A percentile compares a stretch with the other conserved stretches of the same genome.
Conservation (phyloP, 148 eudicot genomes). For the Amaranthus palmeri region DNA sequence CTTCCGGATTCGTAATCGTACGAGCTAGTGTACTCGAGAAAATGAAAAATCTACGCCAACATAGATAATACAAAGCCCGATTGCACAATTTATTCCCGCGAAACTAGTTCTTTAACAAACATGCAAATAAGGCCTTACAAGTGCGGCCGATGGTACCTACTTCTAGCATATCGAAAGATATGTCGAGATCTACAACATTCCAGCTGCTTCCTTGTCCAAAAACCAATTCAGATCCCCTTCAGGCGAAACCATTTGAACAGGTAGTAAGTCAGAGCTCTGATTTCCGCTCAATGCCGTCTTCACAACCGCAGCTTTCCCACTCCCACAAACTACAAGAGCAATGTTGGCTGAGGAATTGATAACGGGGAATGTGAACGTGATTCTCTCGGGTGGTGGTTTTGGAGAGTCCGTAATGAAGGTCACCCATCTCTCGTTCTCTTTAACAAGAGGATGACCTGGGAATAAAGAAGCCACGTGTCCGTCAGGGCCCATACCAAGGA, state of each 20-base stretch:
- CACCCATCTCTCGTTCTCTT: conserved; percentile 57
- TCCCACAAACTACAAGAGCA: conserved; percentile 59
- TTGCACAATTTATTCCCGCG: conserved; percentile 2
- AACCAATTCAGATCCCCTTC: conserved; percentile 61
- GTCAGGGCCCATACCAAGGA: conserved; percentile 78
- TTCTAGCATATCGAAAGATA: conserved; percentile 1
- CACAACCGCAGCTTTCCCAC: conserved; percentile 41
- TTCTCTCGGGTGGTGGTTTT: conserved; percentile 66
- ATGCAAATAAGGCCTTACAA: neutral
- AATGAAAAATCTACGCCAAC: neutral
- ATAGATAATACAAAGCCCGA: neutral
- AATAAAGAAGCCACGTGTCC: conserved; percentile 78
- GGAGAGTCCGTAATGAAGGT: conserved; percentile 61
- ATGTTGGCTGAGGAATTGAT: conserved; percentile 59
- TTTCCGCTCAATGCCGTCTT: conserved; percentile 29
- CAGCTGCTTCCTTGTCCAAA: conserved; percentile 57
- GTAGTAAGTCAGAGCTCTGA: conserved; percentile 22
- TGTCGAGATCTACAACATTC: conserved; percentile 29
- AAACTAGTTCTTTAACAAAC: neutral
- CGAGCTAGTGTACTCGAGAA: neutral
- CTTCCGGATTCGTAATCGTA: neutral
- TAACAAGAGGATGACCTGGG: conserved; percentile 47
- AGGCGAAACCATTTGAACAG: conserved; percentile 49
- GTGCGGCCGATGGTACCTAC: neutral
- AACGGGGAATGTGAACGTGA: conserved; percentile 70